Base-by-base conservation (phyloP, 768 basidiomycete genomes). In the Phaeotremella fagi region DNA sequence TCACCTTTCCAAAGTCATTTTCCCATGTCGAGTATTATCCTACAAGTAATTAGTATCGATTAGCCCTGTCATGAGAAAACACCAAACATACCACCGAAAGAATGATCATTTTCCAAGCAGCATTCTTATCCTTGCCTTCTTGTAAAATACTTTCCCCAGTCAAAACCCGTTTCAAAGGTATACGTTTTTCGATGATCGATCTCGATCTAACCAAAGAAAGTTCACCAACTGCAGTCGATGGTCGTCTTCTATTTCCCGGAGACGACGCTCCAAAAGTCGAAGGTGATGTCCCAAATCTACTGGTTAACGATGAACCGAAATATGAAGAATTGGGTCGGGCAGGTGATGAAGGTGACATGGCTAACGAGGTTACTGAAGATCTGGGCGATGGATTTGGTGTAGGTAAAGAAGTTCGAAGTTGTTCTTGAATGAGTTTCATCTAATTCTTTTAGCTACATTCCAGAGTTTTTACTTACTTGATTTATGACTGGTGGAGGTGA, bases 51-150 rank as follows among this genome's bases (percentile, higher is more conserved):
- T 29, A 6, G 23, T 7, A 43, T 7, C 41, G n/a, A 12, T 6
- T 43, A 9, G 18, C 22, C 11, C 44, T 26, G 9, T 29, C 23
- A 4, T 45, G 24, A 45, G 44, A 25, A 29, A 33, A 11, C 12
- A 55, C 48, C 4, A n/a, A n/a, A n/a, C n/a, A n/a, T 3, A 45
- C 38, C 2, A 55, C 48, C 4, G 52, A 53, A 15, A 68, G 60
- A 50, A 72, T 72, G 48, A 72, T 69, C 55, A 64, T 46, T 46
- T 68, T 69, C 74, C 71, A 73, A n/a, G 66, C 65, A 0, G 60
- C 57, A 51, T 75, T 74, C 50, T 70, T 71, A 43, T 75, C 74
- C 46, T 71, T 72, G 7, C 65, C 70, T n/a, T 68, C 69, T 45
- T 66, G 62, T 36, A 70, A 44, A 2, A 61, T 63, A 11, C 59